A percentile compares a stretch with the other conserved stretches of the same genome.
phyloP scores from a whole-genome alignment of 192 early-diverging fungal species.

The Funneliformis mosseae region DNA sequence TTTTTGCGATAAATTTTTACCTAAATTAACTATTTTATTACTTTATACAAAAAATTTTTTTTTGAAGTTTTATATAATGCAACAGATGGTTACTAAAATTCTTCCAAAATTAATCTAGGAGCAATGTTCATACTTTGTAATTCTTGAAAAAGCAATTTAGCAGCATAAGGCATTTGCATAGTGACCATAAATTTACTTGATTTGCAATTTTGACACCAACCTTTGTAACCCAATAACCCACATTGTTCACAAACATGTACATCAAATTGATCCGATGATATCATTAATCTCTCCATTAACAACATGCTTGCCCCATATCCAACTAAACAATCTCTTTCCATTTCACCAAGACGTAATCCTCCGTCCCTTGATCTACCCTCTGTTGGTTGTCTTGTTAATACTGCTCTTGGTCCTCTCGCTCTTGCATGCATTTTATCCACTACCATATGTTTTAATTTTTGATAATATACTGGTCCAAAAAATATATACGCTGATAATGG shows the following conservation, averaged over 20 bases:
- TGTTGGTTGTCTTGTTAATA: conserved; percentile 92
- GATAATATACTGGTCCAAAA: conserved; percentile 96
- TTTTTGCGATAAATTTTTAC: no score
- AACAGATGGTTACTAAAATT: conserved; percentile 36
- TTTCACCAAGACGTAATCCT: conserved; percentile 95
- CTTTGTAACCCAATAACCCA: conserved; percentile 86
- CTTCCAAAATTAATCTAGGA: conserved; percentile 55
- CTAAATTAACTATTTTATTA: no score
- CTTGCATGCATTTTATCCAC: conserved; percentile 99
- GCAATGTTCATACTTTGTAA: conserved; percentile 95
- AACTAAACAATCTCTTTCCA: conserved; percentile 98
- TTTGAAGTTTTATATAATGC: background rate
- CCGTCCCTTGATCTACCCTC: conserved; percentile 97
- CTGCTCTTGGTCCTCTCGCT: conserved; percentile 87
- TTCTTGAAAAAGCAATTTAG: conserved; percentile 98
- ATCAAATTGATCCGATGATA: conserved; percentile 92
- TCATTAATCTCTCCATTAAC: conserved; percentile 90
- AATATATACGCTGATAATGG: conserved; percentile 94
- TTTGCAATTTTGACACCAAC: conserved; percentile 94
- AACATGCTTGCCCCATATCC: conserved; percentile 95
- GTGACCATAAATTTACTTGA: conserved; percentile 79
- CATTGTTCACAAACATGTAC: conserved; percentile 89
- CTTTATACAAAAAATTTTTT: no score
- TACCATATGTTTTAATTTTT: conserved; percentile 99
- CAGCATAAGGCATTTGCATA: conserved; percentile 97